Evolutionary conservation across 225 moss, liverwort and hornwort species (phyloP), one percentile per base, ranked within the genome.

Genomic region (Polytrichum formosum): DNA sequence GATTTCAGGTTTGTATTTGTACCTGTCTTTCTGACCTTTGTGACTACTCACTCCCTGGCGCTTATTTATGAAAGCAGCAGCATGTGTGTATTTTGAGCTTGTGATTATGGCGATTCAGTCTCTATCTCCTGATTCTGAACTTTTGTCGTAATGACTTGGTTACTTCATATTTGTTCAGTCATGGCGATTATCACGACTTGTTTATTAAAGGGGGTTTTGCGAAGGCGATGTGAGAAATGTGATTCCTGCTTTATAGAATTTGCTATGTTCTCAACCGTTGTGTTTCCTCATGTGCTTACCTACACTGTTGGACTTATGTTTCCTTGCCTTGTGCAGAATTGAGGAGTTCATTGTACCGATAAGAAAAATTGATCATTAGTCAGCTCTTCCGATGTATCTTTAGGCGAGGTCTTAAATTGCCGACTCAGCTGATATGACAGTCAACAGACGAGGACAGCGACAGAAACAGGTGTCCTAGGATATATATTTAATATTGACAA

Each of bases 381-480:
- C 59, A 59, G 59, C 59, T 22, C 21, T 23, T 23, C 23, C 37
- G 26, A 67, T 54, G 67, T 54, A 27, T 67, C 67, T 53, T 18
- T 54, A 67, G 53, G 67, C 27, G 16, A 28, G 67, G 26, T 22
- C 25, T 55, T 26, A 4, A 67, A 46, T 18, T 23, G 53, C 18
- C 5, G 53, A 28, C 25, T 19, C 54, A 21, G 67, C 67, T 67
- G 67, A 67, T 67, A 67, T 67, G 67, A 67, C 67, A 67, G 67
- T 28, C 67, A 67, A 67, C 23, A 67, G 67, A 54, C 53, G 27
- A 54, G 67, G 26, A 23, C 67, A 63, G 62, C 5, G 16, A 16
- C 62, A 67, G 67, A 54, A 55, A 27, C 67, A 27, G 54, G 17
- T 16, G 18, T 54, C 67, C 26, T 67, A 67, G 26, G 66, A 18